Conservation (phyloP, 192 early-diverging fungal genomes). For the Funneliformis mosseae region DNA sequence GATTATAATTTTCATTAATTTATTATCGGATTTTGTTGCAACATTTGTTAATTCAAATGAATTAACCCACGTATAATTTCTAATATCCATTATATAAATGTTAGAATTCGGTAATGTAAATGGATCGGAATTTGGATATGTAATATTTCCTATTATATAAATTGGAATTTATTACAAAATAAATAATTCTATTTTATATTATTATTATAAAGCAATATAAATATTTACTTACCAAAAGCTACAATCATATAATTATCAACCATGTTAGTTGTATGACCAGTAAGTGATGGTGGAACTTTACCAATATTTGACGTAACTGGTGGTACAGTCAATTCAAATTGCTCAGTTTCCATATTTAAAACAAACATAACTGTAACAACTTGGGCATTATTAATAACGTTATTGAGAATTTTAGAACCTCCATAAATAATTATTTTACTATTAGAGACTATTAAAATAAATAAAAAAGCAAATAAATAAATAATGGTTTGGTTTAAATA, state of each 20-base stretch:
- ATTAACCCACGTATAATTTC: too few relatives aligned
- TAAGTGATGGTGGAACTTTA: background rate
- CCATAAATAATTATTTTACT: background rate
- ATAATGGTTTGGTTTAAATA: background rate
- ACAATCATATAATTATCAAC: conserved; percentile 4
- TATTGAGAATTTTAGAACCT: too few relatives aligned
- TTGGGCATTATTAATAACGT: too few relatives aligned
- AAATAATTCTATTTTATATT: too few relatives aligned
- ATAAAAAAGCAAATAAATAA: background rate
- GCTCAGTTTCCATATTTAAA: background rate
- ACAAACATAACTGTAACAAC: background rate
- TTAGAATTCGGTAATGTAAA: too few relatives aligned
- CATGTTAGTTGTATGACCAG: background rate
- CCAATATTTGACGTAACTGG: background rate
- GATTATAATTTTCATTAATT: too few relatives aligned
- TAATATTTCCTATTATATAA: too few relatives aligned
- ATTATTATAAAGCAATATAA: background rate
- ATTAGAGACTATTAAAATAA: background rate
- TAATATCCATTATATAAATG: too few relatives aligned
- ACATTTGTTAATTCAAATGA: too few relatives aligned
- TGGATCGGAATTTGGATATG: too few relatives aligned
- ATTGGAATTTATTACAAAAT: too few relatives aligned
- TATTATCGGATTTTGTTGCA: too few relatives aligned
- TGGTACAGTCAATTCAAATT: background rate
- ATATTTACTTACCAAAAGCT: background rate